Base-by-base conservation (phyloP, 495 filamentous ascomycete species). In the Xylaria acuta region DNA sequence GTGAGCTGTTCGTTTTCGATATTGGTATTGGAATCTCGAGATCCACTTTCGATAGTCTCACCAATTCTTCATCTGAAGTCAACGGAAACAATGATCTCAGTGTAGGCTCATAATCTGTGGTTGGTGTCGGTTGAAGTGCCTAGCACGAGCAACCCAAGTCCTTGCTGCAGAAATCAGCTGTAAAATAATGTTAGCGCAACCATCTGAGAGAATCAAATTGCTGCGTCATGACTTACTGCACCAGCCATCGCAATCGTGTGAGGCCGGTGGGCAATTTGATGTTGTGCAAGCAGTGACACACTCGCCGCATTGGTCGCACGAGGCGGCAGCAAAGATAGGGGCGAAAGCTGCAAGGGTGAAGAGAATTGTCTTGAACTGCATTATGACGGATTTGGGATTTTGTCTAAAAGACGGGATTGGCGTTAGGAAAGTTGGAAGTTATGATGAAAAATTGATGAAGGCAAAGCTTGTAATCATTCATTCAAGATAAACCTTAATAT, bases 311-410 rank as follows among this genome's bases (percentile, higher is more conserved):
- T 60, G 58, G 58, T 62, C 20, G 20, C 58, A 62, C 18, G 32
- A n/a, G 18, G 58, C 58, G 34, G 58, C 58, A 8, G n/a, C 58
- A 62, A 62, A 62, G 36, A 41, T 25, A 11, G 58, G 58, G 5
- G 58, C 58, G 7, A 62, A 25, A 40, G 58, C 58, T 5, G 34
- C 58, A 22, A 62, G 30, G 34, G 58, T 25, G 32, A 62, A 40
- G 58, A 62, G 58, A 25, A 62, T 36, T 5, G 58, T 62, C 58
- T 40, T 62, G 58, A 40, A 41, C 58, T 62, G 58, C 58, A 62
- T 41, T 38, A 16, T 62, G 32, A 36, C 41, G 34, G 16, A 14
- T 62, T 40, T 18, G 6, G 11, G 54, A 2, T 8, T 62, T 40
- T 1, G 36, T 62, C 5, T 18, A 36, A 9, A n/a, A 5, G 58